Evolutionary conservation across 352 stramenopile genomes (phyloP).

Genomic region (Phytophthora ramorum): DNA sequence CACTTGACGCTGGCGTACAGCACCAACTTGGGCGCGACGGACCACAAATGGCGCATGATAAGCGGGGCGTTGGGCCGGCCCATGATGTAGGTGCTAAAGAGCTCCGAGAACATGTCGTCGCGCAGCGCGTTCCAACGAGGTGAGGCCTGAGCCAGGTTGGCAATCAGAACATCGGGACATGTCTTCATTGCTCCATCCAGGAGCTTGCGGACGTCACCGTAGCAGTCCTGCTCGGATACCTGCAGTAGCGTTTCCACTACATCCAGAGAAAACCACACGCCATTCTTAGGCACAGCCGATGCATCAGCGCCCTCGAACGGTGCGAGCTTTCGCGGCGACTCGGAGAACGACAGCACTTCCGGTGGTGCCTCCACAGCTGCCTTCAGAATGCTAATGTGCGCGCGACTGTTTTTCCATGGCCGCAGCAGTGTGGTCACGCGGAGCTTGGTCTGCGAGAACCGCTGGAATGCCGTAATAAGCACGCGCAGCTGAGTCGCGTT

Average conservation of each 20-base stretch:
- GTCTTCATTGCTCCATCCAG: constrained; percentile 84
- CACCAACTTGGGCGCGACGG: constrained; percentile 85
- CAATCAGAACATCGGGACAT: constrained; percentile 87
- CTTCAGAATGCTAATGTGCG: constrained; percentile 80
- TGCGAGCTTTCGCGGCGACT: constrained; percentile 82
- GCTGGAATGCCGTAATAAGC: constrained; percentile 81
- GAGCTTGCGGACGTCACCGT: constrained; percentile 82
- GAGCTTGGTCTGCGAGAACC: constrained; percentile 85
- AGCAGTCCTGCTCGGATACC: constrained; percentile 86
- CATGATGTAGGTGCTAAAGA: constrained; percentile 90
- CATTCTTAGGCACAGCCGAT: constrained; percentile 85
- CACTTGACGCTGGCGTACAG: constrained; percentile 89
- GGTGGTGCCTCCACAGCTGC: constrained; percentile 81
- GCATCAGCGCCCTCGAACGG: constrained; percentile 89
- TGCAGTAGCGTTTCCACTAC: constrained; percentile 82
- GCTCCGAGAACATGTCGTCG: constrained; percentile 88
- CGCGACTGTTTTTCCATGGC: constrained; percentile 80
- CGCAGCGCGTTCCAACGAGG: constrained; percentile 84
- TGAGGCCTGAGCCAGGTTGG: constrained; percentile 80
- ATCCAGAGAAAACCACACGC: constrained; percentile 89
- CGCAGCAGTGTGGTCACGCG: constrained; percentile 72
- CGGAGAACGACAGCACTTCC: constrained; percentile 81
- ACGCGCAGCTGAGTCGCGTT: constrained; percentile 72
- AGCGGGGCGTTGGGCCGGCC: constrained; percentile 84
- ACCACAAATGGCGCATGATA: constrained; percentile 91